Conservation (phyloP, 2,329 filamentous ascomycete genomes). For the Orbilia blumenaviensis region DNA sequence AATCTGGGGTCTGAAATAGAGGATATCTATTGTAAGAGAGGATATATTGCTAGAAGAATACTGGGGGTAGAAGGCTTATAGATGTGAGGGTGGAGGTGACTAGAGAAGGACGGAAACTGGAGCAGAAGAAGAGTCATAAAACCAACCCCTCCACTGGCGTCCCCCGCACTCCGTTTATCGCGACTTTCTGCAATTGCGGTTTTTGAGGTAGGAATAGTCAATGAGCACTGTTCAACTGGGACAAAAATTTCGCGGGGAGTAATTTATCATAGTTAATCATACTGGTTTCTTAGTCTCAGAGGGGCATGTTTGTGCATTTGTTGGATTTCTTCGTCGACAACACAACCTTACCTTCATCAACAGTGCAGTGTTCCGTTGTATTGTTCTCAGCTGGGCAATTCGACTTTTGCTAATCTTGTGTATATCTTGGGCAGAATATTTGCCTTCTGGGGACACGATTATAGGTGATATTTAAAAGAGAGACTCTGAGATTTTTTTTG, state of each 20-base stretch:
- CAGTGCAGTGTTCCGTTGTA: too few species aligned
- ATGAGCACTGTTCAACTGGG: background rate
- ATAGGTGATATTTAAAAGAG: too few species aligned
- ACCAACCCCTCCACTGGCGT: constrained; percentile 10
- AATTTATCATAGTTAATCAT: constrained; percentile 7
- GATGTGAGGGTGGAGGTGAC: background rate
- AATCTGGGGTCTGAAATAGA: background rate
- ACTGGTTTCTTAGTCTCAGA: background rate
- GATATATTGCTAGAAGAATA: too few species aligned
- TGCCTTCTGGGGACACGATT: too few species aligned
- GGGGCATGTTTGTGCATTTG: background rate
- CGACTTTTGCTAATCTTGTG: too few species aligned
- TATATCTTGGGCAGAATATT: too few species aligned
- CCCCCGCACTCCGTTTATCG: constrained; percentile 34
- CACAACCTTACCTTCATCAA: too few species aligned
- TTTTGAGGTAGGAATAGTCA: constrained; percentile 1
- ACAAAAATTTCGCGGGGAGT: constrained; percentile 45
- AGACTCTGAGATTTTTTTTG: too few species aligned
- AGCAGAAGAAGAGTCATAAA: constrained; percentile 38
- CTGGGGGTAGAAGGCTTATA: background rate
- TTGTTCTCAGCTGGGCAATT: too few species aligned
- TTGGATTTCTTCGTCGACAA: too few species aligned
- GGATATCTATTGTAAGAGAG: background rate
- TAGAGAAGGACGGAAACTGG: background rate
- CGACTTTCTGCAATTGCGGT: constrained; percentile 18